phyloP scores from a whole-genome alignment of 2,329 filamentous ascomycete genomes.

The Daldinia eschscholtzii region DNA sequence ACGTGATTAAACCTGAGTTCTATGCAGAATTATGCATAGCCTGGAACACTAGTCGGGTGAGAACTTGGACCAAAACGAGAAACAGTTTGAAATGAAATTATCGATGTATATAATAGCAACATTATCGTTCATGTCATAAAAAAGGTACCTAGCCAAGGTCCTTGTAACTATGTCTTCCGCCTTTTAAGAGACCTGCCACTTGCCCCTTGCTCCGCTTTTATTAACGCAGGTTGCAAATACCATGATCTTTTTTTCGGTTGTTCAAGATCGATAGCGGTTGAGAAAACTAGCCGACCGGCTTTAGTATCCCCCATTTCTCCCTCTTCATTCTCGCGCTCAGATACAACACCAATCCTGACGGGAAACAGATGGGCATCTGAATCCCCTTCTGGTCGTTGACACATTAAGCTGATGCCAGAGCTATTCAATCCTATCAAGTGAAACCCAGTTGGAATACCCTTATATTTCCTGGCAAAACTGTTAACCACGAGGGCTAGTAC shows the following conservation, averaged over 20 bases:
- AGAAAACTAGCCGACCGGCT: neutral
- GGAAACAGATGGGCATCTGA: neutral
- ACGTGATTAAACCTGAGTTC: too few relatives aligned
- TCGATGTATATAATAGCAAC: neutral
- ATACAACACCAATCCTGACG: neutral
- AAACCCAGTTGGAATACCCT: neutral
- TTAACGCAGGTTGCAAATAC: neutral
- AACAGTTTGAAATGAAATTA: neutral
- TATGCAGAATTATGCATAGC: neutral
- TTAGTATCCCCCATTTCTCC: neutral
- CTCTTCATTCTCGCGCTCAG: neutral
- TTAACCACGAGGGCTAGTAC: neutral
- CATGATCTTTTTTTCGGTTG: neutral
- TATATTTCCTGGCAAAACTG: neutral
- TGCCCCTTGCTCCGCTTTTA: neutral
- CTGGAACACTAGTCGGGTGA: neutral
- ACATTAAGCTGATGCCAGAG: neutral
- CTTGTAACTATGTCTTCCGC: neutral
- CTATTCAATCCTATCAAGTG: neutral
- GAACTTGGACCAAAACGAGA: neutral
- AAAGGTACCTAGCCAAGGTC: neutral
- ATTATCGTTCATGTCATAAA: neutral
- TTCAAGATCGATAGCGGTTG: slow-evolving; percentile 1
- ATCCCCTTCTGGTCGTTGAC: neutral
- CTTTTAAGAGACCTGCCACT: neutral